Evolutionary conservation across 2,329 filamentous ascomycete species (phyloP).

Genomic region (Monosporascus sp.): DNA sequence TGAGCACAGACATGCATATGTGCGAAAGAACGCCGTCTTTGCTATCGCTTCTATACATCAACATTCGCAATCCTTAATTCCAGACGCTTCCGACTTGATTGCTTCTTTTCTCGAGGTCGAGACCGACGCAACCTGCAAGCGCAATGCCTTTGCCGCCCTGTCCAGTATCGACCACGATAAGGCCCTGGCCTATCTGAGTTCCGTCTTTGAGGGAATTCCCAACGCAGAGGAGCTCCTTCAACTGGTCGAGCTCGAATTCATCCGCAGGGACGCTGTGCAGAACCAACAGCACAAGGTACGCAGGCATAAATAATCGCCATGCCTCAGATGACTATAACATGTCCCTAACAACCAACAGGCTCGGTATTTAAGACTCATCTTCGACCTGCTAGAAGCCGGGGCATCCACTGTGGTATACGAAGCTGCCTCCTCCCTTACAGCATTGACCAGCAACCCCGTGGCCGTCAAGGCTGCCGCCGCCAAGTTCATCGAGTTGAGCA

Average conservation of each 20-base stretch:
- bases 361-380: slow-evolving; percentile 88
- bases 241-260: slow-evolving; percentile 92
- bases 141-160: slow-evolving; percentile 92
- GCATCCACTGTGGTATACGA: slow-evolving; percentile 96
- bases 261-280: slow-evolving; percentile 92
- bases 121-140: slow-evolving; percentile 92
- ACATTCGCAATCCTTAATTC: slow-evolving; percentile 87
- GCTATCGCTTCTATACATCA: slow-evolving; percentile 88
- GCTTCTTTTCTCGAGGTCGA: slow-evolving; percentile 84
- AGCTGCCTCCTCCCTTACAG: slow-evolving; percentile 89
- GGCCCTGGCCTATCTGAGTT: slow-evolving; percentile 80
- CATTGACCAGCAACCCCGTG: slow-evolving; percentile 91
- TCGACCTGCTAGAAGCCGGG: slow-evolving; percentile 88
- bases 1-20: slow-evolving; percentile 94
- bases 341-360: slow-evolving; percentile 49
- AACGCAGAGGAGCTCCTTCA: slow-evolving; percentile 93
- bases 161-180: slow-evolving; percentile 90
- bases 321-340: not conserved
- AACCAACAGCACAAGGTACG: slow-evolving; percentile 89
- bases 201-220: slow-evolving; percentile 86
- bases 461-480: slow-evolving; percentile 93
- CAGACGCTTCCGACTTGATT: slow-evolving; percentile 90
- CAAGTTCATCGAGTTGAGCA: slow-evolving; percentile 95
- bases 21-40: slow-evolving; percentile 96
- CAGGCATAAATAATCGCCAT: not conserved